Evolutionary conservation across 352 stramenopile genomes (phyloP), one percentile per base, ranked within the genome.

Genomic region (Elongisporangium undulatum): DNA sequence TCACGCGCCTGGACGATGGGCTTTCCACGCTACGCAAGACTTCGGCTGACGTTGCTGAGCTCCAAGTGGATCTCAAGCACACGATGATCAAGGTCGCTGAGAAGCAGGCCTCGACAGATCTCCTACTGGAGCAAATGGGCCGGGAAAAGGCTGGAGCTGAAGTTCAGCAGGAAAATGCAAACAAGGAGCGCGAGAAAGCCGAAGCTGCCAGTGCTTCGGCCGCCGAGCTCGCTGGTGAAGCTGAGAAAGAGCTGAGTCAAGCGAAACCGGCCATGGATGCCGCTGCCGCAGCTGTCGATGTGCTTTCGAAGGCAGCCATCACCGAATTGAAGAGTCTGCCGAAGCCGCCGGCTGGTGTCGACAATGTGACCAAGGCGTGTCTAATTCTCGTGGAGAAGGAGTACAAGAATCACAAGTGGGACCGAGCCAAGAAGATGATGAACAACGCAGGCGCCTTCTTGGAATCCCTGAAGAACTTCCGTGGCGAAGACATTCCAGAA

Each of bases 391-490:
- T 99, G 34, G 95, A 99, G 71, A 97, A 98, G 56, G 94, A 99
- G 71, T 98, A 98, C 78, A 99, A 98, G 64, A 97, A 98, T 61
- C 97, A 99, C 69, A 98, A 98, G 58, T 99, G 97, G 97, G 95
- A 99, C 58, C 87, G 91, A 19, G 97, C 97, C 39, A 99, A 99
- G 78, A 97, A 97, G 71, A 99, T 99, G 97, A 99, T 99, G 97
- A 92, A 95, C 64, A 99, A 99, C 66, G 89, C 98, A 3, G 96
- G 97, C 38, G 82, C 89, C 51, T 99, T 99, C 67, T 86, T 98
- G 48, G 89, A 95, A 41, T 78, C 89, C 20, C 73, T 99, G 16
- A 92, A 97, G 59, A 89, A 85, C 6, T 99, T 98, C 68, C 79
- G 79, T 10, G 96, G 96, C 13, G 92, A 98, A 68, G 87, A 98